Evolutionary conservation across 106 monocot genomes (phyloP).

Genomic region (Apostasia shenzhenica): DNA sequence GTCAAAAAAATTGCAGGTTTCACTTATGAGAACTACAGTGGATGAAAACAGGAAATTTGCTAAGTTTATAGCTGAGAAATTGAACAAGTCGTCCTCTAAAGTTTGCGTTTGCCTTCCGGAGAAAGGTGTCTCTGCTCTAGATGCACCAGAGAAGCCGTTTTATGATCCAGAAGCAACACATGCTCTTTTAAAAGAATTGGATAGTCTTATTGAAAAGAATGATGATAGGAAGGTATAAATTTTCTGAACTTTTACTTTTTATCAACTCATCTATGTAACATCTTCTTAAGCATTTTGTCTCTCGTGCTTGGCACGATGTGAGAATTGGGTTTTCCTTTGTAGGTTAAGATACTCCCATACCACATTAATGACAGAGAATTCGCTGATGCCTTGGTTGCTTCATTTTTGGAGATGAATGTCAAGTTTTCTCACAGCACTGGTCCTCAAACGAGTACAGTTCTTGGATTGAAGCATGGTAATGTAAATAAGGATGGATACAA

Average conservation of each 20-base stretch:
- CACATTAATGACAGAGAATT: slow-evolving; percentile 92
- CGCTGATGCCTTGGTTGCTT: slow-evolving; percentile 67
- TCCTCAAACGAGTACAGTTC: slow-evolving; percentile 10
- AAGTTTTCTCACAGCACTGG: slow-evolving; percentile 14
- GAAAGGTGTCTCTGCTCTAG: slow-evolving; percentile 78
- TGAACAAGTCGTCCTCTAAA: slow-evolving; percentile 61
- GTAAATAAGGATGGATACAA: slow-evolving; percentile 9
- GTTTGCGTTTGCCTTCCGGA: slow-evolving; percentile 70
- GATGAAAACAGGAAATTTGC: slow-evolving; percentile 92
- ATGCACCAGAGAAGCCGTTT: slow-evolving; percentile 83
- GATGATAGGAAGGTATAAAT: slow-evolving; percentile 47
- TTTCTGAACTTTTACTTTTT: neutral
- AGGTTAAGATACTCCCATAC: slow-evolving; percentile 72
- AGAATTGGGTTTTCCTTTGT: slow-evolving; percentile 7
- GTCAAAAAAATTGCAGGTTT: slow-evolving; percentile 42
- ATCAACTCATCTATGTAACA: neutral
- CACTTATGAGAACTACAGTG: slow-evolving; percentile 66
- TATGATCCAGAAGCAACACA: slow-evolving; percentile 68
- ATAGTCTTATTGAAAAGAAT: slow-evolving; percentile 56
- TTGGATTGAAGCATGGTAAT: slow-evolving; percentile 8
- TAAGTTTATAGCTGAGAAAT: slow-evolving; percentile 80
- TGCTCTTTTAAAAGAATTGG: slow-evolving; percentile 56
- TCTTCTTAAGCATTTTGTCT: neutral
- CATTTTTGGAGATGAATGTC: slow-evolving; percentile 59
- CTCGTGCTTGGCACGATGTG: neutral